Evolutionary conservation across 2,329 filamentous ascomycete species (phyloP), one percentile per base, ranked within the genome.

Genomic region (Cyclaneusma minus): DNA sequence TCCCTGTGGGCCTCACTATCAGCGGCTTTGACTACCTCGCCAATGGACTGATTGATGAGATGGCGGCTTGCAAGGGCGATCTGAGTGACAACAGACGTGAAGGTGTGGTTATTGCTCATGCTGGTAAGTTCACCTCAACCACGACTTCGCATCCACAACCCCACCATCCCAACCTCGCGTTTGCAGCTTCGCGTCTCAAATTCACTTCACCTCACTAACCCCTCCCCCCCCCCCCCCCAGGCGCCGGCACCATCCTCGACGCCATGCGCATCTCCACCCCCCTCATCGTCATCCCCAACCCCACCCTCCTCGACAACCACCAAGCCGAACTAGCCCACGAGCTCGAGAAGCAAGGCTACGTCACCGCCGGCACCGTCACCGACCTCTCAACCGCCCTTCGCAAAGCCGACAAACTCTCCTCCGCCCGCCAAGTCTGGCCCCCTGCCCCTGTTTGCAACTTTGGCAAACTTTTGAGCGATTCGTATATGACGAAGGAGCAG

Each of bases 211-310:
- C 16, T 16, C 21, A n/a, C 13, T 20, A 22, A 20, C 14, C 16
- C 15, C 20, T 28, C 8, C 11, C 16, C n/a, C n/a, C n/a, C n/a
- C n/a, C n/a, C n/a, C n/a, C n/a, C n/a, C 4, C 27, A 93, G 85
- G 87, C 10, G 85, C 87, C 8, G 89, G 89, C 6, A 84, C 82
- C 3, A 84, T 95, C 15, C 62, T 95, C 1, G 83, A 85, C 47
- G 82, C 75, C 1, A 67, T 91, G 35, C 70, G 80, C 22, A 57
- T 79, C 27, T 67, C 70, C 9, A 58, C 84, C 0, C 75, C 81
- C 3, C 57, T 95, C n/a, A 65, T 98, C 25, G 82, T 93, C 1
- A 84, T 98, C 3, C 80, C 87, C 3, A 98, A 98, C 48, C 64
- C 71, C 2, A 59, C 61, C 5, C 64, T 98, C 1, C 64, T 93